These are phyloP conservation scores for Zopfochytrium polystomum DNA, from an alignment of 371 early-diverging fungal genomes.

Conservation along the genomic window DNA sequence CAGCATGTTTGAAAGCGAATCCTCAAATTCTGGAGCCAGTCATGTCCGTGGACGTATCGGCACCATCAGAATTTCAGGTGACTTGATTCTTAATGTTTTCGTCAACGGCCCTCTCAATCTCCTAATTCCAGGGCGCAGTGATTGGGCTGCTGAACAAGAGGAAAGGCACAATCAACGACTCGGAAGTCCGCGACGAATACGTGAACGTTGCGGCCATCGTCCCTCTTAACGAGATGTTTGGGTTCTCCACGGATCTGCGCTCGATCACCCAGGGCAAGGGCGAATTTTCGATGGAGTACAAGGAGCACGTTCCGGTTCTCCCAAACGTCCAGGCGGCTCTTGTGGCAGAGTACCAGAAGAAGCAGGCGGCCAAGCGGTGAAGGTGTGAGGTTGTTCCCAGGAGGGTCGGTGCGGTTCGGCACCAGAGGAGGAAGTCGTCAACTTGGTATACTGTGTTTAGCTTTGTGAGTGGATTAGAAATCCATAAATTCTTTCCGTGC, in stretches of 20 bases:
- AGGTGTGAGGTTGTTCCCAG: too few species aligned
- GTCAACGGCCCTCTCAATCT: neutral
- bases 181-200: conserved; percentile 92
- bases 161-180: conserved; percentile 91
- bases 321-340: conserved; percentile 80
- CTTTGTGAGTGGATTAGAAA: too few species aligned
- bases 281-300: conserved; percentile 97
- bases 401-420: too few species aligned
- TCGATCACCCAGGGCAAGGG: conserved; percentile 92
- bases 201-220: conserved; percentile 76
- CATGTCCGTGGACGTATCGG: conserved; percentile 90
- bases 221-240: conserved; percentile 96
- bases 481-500: too few species aligned
- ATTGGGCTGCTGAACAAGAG: conserved; percentile 93
- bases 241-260: conserved; percentile 92
- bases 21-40: conserved; percentile 93
- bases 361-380: conserved; percentile 24
- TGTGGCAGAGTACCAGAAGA: conserved; percentile 77
- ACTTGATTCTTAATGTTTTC: neutral
- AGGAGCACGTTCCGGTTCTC: conserved; percentile 79
- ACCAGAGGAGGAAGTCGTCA: too few species aligned
- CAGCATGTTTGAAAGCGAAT: conserved; percentile 71
- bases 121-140: conserved; percentile 59
- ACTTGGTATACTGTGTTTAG: too few species aligned
- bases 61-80: conserved; percentile 89